Base-by-base conservation (phyloP, 257 asterid species). In the Ligustrum vulgare region DNA sequence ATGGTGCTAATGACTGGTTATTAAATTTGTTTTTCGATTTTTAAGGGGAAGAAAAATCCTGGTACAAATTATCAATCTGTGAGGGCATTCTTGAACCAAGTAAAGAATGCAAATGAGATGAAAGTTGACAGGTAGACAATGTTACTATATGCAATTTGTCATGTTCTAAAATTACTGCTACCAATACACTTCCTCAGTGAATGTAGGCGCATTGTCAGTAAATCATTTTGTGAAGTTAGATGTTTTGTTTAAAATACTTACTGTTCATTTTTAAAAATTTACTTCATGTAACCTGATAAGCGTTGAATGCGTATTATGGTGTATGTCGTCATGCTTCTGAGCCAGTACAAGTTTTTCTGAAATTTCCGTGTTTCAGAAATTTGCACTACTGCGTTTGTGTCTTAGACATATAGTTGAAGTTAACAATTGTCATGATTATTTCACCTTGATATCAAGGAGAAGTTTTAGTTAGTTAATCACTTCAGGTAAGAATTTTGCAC, bases 1-100 rank as follows among this genome's bases (percentile, higher is more conserved):
- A 3, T 2, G 1, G n/a, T 10, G 13, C 31, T 12, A 22, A 13
- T 36, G 7, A 10, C 67, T 60, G 25, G 3, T 71, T 71, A 20
- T 78, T 75, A 69, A 75, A 72, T 71, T 72, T 77, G 33, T 63
- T 60, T 33, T 58, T 39, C 62, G 13, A 64, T 47, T 63, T 78
- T 86, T 75, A 69, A 95, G 99, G 99, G 99, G 73, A 95, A 90
- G 84, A 95, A 75, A 79, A 95, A 93, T 86, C 99, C 99, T 66
- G 96, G 96, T 72, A 95, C 98, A 49, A 86, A 89, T 86, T 35
- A 75, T 75, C 89, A 87, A 47, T 85, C 98, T 15, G 98, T 93
- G 78, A 84, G 85, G 85, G 72, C 84, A 56, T 90, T 95, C 81
- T 80, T 95, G 87, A 84, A 82, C 62, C 89, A 87, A 86, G 97